A percentile compares a stretch with the other conserved stretches of the same genome.
phyloP scores from a whole-genome alignment of 2,329 filamentous ascomycete genomes.

The Fusarium fujikuroi region DNA sequence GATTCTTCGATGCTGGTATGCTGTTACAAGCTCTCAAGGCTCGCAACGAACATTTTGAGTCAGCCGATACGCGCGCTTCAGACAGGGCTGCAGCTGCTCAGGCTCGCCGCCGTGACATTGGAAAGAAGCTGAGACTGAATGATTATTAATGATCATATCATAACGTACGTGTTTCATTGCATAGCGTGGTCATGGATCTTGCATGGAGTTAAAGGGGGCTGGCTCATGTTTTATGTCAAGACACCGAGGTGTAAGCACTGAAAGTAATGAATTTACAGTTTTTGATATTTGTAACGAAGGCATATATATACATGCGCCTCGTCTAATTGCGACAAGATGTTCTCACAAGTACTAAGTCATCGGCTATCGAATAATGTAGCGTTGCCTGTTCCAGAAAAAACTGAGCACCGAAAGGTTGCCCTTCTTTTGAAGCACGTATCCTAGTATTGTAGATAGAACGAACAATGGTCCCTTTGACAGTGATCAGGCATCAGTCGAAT shows the following conservation, averaged over 20 bases:
- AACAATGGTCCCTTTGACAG: not conserved
- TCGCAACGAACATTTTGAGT: constrained; percentile 65
- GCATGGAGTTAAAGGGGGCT: constrained; percentile 31
- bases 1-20: constrained; percentile 98
- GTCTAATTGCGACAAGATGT: not conserved
- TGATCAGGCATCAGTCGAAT: not conserved
- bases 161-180: constrained; percentile 5
- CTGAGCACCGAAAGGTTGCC: not conserved
- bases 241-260: not conserved
- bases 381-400: not conserved
- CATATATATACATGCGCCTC: not conserved
- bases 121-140: constrained; percentile 76
- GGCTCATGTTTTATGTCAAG: constrained; percentile 16
- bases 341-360: not conserved
- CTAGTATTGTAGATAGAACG: not conserved
- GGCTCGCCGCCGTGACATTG: constrained; percentile 72
- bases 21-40: constrained; percentile 87
- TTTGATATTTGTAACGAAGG: not conserved
- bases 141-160: constrained; percentile 67
- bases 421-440: not conserved
- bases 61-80: constrained; percentile 63
- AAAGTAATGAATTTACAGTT: not conserved
- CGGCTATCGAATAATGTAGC: not conserved
- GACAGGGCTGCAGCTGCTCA: constrained; percentile 71
- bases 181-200: constrained; percentile 25